These are phyloP conservation scores for Sphaerobolus stellatus DNA, from an alignment of 1,284 basidiomycete species.

Conservation along the genomic window DNA sequence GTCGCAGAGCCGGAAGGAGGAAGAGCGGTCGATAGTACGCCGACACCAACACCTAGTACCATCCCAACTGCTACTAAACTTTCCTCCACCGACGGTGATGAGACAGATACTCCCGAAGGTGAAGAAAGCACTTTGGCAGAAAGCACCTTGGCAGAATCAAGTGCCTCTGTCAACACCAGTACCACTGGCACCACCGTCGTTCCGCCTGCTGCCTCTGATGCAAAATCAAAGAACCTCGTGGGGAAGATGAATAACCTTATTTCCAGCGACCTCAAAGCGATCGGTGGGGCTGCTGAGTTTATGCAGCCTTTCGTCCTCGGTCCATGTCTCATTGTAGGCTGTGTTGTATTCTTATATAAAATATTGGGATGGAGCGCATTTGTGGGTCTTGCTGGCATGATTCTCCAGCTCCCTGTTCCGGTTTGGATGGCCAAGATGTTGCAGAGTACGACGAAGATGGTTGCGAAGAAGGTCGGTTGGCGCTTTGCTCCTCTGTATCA, in stretches of 20 bases:
- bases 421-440: constrained; percentile 21
- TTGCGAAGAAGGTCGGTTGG: constrained; percentile 17
- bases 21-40: neutral
- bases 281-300: constrained; percentile 35
- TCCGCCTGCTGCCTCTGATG: constrained; percentile 5
- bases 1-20: constrained; percentile 24
- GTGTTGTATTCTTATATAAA: constrained; percentile 30
- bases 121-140: neutral
- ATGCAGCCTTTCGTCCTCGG: constrained; percentile 15
- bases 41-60: neutral
- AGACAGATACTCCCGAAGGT: constrained; percentile 4
- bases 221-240: constrained; percentile 38
- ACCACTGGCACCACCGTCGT: neutral
- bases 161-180: neutral
- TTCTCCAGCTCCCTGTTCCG: constrained; percentile 38
- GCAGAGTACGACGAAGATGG: constrained; percentile 16
- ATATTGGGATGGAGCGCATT: constrained; percentile 40
- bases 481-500: neutral
- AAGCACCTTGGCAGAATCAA: neutral
- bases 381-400: constrained; percentile 53
- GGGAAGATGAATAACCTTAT: constrained; percentile 51
- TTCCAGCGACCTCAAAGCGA: constrained; percentile 36
- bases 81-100: no score
- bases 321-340: constrained; percentile 21
- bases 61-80: neutral